Conservation (phyloP, 768 basidiomycete species). For the Hydnomerulius pinastri region DNA sequence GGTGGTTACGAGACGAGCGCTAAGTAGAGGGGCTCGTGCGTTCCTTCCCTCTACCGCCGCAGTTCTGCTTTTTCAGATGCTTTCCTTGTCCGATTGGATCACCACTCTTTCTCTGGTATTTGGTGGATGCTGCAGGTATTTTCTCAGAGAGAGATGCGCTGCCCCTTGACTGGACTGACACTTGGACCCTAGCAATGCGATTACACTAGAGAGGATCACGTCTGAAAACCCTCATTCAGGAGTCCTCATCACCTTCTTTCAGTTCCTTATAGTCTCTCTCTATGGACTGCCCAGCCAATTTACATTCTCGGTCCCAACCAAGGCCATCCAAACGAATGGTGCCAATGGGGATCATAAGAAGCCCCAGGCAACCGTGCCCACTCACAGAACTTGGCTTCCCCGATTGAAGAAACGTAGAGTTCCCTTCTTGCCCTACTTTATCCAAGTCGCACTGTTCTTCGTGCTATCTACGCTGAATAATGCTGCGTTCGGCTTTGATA, state of each 20-base stretch:
- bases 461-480: conserved; percentile 84
- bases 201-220: conserved; percentile 75
- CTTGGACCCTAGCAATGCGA: conserved; percentile 59
- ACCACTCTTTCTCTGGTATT: conserved; percentile 75
- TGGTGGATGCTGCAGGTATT: conserved; percentile 85
- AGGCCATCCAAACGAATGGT: conserved; percentile 1
- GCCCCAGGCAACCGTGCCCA: conserved; percentile 1
- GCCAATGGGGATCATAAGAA: not conserved
- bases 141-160: conserved; percentile 2
- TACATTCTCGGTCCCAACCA: conserved; percentile 23
- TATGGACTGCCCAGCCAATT: conserved; percentile 70
- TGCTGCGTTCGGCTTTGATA: conserved; percentile 81
- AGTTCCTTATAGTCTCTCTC: conserved; percentile 77
- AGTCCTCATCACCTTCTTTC: conserved; percentile 83
- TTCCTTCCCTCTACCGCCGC: not conserved
- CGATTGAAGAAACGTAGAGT: conserved; percentile 63
- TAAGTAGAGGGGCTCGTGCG: not conserved
- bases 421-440: conserved; percentile 69
- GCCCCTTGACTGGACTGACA: not conserved
- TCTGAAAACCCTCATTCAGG: conserved; percentile 69
- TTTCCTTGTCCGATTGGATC: conserved; percentile 47
- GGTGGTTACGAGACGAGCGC: not conserved
- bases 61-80: conserved; percentile 10
- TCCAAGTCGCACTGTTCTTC: conserved; percentile 84
- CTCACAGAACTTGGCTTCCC: conserved; percentile 32